Percentiles rank a stretch among this genome's conserved stretches.
These are phyloP conservation scores for Bipolaris gigantea DNA, from an alignment of 2,329 filamentous ascomycete species.

Conservation along the genomic window DNA sequence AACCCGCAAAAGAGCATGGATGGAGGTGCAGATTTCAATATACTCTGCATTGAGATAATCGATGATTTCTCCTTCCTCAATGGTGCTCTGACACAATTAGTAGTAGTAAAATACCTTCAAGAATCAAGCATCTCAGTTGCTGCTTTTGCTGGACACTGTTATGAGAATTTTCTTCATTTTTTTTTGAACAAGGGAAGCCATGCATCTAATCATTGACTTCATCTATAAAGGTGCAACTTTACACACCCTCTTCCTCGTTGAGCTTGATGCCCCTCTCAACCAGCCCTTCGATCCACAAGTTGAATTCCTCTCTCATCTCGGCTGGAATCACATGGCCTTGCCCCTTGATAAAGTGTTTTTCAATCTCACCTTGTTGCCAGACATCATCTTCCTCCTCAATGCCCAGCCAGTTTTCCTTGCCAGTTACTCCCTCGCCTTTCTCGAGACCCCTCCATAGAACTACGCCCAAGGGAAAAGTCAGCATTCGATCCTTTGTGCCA, in stretches of 20 bases:
- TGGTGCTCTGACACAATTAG: too few relatives aligned
- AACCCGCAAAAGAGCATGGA: not conserved
- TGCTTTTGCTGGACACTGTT: too few relatives aligned
- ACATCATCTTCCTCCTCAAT: conserved; percentile 40
- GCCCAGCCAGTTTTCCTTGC: conserved; percentile 39
- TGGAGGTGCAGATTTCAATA: not conserved
- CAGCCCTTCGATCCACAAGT: conserved; percentile 63
- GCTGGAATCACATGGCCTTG: conserved; percentile 75
- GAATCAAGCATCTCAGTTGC: too few relatives aligned
- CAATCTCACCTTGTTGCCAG: conserved; percentile 49
- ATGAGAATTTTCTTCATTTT: too few relatives aligned
- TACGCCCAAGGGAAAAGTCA: conserved; percentile 69
- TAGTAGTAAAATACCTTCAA: too few relatives aligned
- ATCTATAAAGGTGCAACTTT: not conserved
- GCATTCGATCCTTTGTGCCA: conserved; percentile 76
- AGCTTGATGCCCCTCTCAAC: conserved; percentile 56
- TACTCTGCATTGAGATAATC: too few relatives aligned
- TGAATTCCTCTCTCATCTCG: conserved; percentile 72
- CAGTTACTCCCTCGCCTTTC: conserved; percentile 46
- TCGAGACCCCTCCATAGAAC: conserved; percentile 70
- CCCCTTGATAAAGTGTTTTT: conserved; percentile 65
- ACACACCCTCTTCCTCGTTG: conserved; percentile 28
- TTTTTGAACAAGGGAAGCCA: too few relatives aligned
- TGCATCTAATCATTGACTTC: not conserved
- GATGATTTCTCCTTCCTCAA: too few relatives aligned